Conservation (phyloP, 495 filamentous ascomycete species). For the Thermothielavioides terrestris region DNA sequence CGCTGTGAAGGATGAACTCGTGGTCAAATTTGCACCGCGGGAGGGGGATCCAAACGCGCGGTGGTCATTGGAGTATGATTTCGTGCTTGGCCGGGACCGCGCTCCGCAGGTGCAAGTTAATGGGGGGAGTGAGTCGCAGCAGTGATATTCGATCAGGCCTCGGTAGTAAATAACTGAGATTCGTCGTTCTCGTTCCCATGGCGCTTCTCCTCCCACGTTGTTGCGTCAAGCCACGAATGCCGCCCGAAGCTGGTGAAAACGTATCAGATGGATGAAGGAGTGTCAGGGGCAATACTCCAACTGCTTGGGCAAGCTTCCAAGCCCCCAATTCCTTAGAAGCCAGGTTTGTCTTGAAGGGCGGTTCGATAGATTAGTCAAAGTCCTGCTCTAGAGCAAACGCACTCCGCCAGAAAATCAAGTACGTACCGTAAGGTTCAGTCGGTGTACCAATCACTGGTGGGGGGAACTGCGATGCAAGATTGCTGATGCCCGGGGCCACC, state of each 20-base stretch:
- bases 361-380: not conserved
- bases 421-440: slow-evolving; percentile 18
- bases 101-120: not conserved
- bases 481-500: slow-evolving; percentile 5
- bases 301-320: too few relatives aligned
- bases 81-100: slow-evolving; percentile 29
- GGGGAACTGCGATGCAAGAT: slow-evolving; percentile 16
- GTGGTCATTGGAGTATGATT: slow-evolving; percentile 52
- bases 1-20: slow-evolving; percentile 65
- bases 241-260: too few relatives aligned
- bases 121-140: not conserved
- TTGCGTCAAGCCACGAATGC: too few relatives aligned
- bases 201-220: too few relatives aligned
- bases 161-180: too few relatives aligned
- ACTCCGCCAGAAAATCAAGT: slow-evolving; percentile 5
- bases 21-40: slow-evolving; percentile 55
- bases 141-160: not conserved
- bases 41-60: slow-evolving; percentile 51
- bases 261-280: too few relatives aligned
- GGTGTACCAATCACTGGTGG: slow-evolving; percentile 4
- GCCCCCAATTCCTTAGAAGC: not conserved
- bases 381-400: too few relatives aligned
- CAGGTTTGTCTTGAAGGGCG: not conserved
- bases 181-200: too few relatives aligned
- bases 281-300: too few relatives aligned